phyloP scores from a whole-genome alignment of 306 rosid genomes.

The Cucurbita argyrosperma region DNA sequence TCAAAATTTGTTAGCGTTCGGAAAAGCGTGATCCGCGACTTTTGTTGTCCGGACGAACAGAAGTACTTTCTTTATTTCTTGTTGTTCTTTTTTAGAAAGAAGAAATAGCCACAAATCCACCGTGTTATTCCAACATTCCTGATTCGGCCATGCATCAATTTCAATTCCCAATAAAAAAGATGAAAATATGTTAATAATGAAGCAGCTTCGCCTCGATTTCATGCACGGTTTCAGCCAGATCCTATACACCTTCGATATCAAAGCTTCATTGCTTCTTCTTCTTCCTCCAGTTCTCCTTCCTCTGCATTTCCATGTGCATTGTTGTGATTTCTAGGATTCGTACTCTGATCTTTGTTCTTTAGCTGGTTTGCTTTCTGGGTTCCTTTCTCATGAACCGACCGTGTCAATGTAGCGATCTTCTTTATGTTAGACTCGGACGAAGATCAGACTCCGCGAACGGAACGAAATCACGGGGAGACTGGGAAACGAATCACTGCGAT shows the following conservation, averaged over 20 bases:
- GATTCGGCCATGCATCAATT: not conserved
- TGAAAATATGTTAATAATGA: not conserved
- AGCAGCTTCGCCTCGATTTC: not conserved
- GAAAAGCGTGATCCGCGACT: no score
- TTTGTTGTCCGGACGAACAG: no score
- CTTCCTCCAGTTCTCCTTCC: not conserved
- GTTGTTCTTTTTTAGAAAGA: not conserved
- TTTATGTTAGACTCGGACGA: not conserved
- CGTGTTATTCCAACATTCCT: not conserved
- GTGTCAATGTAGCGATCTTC: not conserved
- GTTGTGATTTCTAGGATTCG: not conserved
- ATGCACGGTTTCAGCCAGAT: not conserved
- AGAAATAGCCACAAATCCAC: not conserved
- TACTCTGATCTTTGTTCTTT: not conserved
- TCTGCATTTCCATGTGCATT: not conserved
- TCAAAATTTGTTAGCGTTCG: no score
- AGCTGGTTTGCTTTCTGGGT: not conserved
- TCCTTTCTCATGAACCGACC: not conserved
- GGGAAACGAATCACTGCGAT: not conserved
- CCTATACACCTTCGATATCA: not conserved
- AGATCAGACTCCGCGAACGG: not conserved
- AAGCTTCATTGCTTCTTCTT: not conserved
- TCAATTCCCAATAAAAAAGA: not conserved
- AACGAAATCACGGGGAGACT: not conserved
- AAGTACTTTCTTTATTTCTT: not conserved